Evolutionary conservation across 805 yeast genomes (phyloP), one percentile per base, ranked within the genome.

Genomic region (Monosporozyma yasuniensis): DNA sequence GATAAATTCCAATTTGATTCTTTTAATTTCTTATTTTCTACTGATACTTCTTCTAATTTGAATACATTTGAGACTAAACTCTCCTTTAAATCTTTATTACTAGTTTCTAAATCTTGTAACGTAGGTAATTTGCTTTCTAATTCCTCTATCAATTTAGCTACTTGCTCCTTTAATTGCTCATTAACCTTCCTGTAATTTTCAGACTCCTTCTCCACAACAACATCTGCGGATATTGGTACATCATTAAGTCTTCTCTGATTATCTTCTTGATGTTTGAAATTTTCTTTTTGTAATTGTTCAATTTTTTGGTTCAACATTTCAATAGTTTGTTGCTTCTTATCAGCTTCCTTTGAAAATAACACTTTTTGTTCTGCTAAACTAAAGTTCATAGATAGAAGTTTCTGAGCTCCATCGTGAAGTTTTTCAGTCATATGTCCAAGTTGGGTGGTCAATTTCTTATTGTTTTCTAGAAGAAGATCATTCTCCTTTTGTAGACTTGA

Each of bases 51-150:
- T 11, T 42, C 32, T 32, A 42, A 18, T 14, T 18, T 9, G 11
- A 18, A 16, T 35, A 35, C 22, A 35, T 16, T 42, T 2, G 45
- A 42, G 3, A 16, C 21, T 18, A 28, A 28, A 18, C 18, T 42
- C 12, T 42, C 62, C 71, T 86, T 80, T 57, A 84, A 58, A 47
- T 73, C 64, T 54, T 72, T 62, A 56, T 88, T 73, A 66, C 77
- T 78, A 49, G 76, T 79, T 66, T 74, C 81, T 57, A 81, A 84
- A 47, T 81, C 83, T 67, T 71, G 78, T 44, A 91, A 75, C 2
- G 83, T 70, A 0, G 98, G 97, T 49, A 87, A 81, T 59, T 85
- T 82, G 28, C 77, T 73, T 58, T 88, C 95, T 53, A 90, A 71
- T 64, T 89, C 96, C 18, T 74, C 72, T 30, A 89, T 79, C 55